phyloP scores from a whole-genome alignment of 176 grass and related monocot species.

The Melocanna baccifera region DNA sequence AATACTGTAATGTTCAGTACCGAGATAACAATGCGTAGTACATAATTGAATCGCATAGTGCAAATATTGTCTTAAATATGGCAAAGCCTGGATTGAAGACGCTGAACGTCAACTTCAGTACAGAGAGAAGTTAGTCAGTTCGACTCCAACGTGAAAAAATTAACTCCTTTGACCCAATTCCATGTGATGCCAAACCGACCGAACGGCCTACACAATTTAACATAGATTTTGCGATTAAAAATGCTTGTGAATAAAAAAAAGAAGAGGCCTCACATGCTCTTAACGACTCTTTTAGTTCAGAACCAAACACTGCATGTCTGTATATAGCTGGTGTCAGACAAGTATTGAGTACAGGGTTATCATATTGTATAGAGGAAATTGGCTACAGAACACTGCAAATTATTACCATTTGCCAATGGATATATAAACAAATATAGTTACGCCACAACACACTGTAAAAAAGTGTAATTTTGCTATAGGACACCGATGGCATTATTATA shows the following conservation, averaged over 20 bases:
- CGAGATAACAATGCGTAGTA: not conserved
- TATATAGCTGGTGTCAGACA: not conserved
- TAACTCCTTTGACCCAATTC: constrained; percentile 20
- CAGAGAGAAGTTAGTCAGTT: not conserved
- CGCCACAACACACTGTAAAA: too few species aligned
- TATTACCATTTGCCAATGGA: too few species aligned
- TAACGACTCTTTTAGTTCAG: constrained; percentile 15
- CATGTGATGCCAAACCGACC: constrained; percentile 42
- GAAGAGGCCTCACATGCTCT: constrained; percentile 6
- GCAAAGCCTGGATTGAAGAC: not conserved
- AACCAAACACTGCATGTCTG: not conserved
- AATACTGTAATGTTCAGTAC: not conserved
- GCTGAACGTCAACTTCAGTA: not conserved
- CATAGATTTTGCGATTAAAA: constrained; percentile 18
- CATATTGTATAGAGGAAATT: too few species aligned
- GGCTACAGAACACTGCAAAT: too few species aligned
- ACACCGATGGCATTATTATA: too few species aligned
- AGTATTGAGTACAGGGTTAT: too few species aligned
- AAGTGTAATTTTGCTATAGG: too few species aligned
- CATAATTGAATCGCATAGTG: not conserved
- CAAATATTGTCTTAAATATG: not conserved
- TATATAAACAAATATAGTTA: too few species aligned
- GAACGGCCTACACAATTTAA: constrained; percentile 30
- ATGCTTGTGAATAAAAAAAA: not conserved
- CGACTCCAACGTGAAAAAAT: not conserved